Evolutionary conservation across 1,284 basidiomycete species (phyloP).

Genomic region (Papiliotrema terrestris): DNA sequence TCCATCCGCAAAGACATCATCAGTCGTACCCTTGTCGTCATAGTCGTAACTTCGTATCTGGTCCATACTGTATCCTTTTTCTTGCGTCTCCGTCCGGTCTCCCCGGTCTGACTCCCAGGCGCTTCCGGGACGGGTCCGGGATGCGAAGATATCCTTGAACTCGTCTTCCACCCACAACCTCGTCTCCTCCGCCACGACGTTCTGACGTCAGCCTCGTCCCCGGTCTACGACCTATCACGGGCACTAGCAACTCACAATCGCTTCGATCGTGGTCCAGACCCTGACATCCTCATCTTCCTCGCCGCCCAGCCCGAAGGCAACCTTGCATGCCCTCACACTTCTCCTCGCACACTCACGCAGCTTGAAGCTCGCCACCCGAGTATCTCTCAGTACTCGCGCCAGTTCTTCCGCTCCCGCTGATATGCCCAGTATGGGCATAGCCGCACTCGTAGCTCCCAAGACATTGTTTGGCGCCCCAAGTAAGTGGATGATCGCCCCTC

Average conservation of each 20-base stretch:
- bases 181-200: conserved; percentile 33
- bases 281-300: conserved; percentile 12
- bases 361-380: not conserved
- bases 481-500: conserved; percentile 36
- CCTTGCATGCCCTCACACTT: not conserved
- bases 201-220: conserved; percentile 13
- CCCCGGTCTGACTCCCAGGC: not conserved
- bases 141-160: conserved; percentile 32
- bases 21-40: not conserved
- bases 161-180: conserved; percentile 36
- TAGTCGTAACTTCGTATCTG: not conserved
- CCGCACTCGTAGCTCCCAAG: conserved; percentile 15
- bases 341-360: not conserved
- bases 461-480: conserved; percentile 30
- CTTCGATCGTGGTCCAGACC: conserved; percentile 32
- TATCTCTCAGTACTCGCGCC: not conserved
- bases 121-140: conserved; percentile 1
- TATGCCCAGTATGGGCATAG: conserved; percentile 8
- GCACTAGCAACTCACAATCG: conserved; percentile 26
- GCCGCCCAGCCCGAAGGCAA: not conserved
- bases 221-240: not conserved
- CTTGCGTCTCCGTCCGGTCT: not conserved
- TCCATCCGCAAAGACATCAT: conserved; percentile 7
- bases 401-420: not conserved
- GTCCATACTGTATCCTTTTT: conserved; percentile 2